These are phyloP conservation scores for Simmondsia chinensis DNA, from an alignment of 148 eudicot genomes.

Conservation along the genomic window DNA sequence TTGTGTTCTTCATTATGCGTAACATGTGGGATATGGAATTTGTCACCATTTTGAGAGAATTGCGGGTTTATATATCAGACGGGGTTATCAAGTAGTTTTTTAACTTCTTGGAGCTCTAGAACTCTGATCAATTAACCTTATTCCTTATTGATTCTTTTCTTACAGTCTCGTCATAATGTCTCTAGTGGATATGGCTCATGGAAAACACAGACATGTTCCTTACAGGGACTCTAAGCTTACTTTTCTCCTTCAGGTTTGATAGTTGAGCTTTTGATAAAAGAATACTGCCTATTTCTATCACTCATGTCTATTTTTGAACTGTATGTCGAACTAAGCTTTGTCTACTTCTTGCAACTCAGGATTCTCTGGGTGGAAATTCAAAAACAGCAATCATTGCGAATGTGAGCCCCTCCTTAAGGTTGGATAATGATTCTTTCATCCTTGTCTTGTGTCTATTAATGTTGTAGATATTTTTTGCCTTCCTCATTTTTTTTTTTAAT, in stretches of 20 bases:
- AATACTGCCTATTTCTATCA: too few species aligned
- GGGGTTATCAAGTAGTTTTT: too few species aligned
- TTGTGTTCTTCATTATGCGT: too few species aligned
- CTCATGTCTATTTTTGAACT: too few species aligned
- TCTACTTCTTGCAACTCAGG: conserved; percentile 40
- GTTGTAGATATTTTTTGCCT: conserved; percentile 1
- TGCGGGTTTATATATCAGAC: too few species aligned
- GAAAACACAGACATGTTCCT: conserved; percentile 84
- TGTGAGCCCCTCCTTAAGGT: conserved; percentile 94
- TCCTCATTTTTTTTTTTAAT: conserved; percentile 1
- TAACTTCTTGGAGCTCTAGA: too few species aligned
- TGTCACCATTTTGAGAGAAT: too few species aligned
- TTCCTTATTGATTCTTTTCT: too few species aligned
- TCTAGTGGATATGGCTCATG: conserved; percentile 82
- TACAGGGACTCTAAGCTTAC: conserved; percentile 96
- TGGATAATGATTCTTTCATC: background rate
- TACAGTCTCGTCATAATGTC: conserved; percentile 98
- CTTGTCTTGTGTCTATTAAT: background rate
- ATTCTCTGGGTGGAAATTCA: conserved; percentile 96
- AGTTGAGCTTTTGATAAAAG: background rate
- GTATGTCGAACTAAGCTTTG: background rate
- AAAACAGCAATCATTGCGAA: conserved; percentile 97
- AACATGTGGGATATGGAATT: too few species aligned
- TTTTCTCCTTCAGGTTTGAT: conserved; percentile 93
- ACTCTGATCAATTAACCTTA: too few species aligned